A percentile compares a stretch with the other conserved stretches of the same genome.
Conservation (phyloP, 441 rosid genomes). For the Eutrema salsugineum region DNA sequence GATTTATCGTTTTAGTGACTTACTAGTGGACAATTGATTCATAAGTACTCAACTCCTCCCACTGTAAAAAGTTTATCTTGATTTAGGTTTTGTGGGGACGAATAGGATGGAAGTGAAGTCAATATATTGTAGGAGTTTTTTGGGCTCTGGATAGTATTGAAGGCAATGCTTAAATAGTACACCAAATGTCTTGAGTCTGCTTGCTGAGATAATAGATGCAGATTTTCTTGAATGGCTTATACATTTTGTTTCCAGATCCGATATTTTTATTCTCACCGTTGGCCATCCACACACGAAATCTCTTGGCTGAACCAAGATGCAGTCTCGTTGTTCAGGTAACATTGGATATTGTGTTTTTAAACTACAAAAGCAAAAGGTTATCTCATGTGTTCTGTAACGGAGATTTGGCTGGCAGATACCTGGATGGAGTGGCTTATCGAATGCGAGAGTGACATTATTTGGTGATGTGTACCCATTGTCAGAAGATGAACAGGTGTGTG, state of each 20-base stretch:
- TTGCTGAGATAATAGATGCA: slow-evolving; percentile 3
- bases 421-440: slow-evolving; percentile 98
- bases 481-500: slow-evolving; percentile 73
- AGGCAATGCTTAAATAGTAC: background rate
- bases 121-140: background rate
- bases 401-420: slow-evolving; percentile 63
- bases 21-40: slow-evolving; percentile 1
- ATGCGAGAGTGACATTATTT: slow-evolving; percentile 95
- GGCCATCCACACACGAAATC: slow-evolving; percentile 92
- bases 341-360: background rate
- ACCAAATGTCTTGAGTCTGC: background rate
- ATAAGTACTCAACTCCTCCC: background rate
- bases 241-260: slow-evolving; percentile 60
- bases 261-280: slow-evolving; percentile 89
- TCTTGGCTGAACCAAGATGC: slow-evolving; percentile 91
- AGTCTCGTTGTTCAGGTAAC: slow-evolving; percentile 95
- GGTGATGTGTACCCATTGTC: slow-evolving; percentile 94
- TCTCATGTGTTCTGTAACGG: slow-evolving; percentile 21
- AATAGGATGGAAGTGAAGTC: background rate
- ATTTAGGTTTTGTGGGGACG: background rate
- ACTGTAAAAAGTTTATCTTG: background rate
- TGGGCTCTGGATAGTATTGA: slow-evolving; percentile 1
- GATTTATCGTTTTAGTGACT: background rate
- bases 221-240: background rate
- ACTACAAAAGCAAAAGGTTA: slow-evolving; percentile 6